Evolutionary conservation across 2,329 filamentous ascomycete genomes (phyloP).

Genomic region (Fusarium scirpi): DNA sequence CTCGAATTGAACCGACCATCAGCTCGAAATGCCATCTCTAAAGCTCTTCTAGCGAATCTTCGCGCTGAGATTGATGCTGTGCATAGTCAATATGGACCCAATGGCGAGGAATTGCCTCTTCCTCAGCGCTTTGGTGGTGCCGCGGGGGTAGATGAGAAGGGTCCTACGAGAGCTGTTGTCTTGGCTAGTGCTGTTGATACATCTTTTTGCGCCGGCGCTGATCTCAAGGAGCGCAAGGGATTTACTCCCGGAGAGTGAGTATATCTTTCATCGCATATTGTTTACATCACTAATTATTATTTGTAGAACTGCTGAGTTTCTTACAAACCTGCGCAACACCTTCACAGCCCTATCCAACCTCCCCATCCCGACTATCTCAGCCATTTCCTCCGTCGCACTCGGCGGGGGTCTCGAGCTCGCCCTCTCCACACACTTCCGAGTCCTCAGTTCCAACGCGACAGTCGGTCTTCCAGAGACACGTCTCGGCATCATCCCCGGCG

Average conservation of each 20-base stretch:
- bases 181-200: slow-evolving; percentile 86
- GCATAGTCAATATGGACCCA: slow-evolving; percentile 68
- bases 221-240: slow-evolving; percentile 86
- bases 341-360: slow-evolving; percentile 79
- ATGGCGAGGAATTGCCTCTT: slow-evolving; percentile 64
- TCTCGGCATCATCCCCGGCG: slow-evolving; percentile 93
- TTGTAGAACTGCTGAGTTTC: slow-evolving; percentile 80
- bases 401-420: slow-evolving; percentile 95
- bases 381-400: slow-evolving; percentile 86
- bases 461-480: slow-evolving; percentile 92
- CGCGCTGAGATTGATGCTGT: slow-evolving; percentile 79
- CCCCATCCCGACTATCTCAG: slow-evolving; percentile 89
- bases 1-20: slow-evolving; percentile 87
- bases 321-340: slow-evolving; percentile 79
- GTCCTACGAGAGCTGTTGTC: slow-evolving; percentile 82
- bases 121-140: slow-evolving; percentile 59
- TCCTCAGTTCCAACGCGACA: slow-evolving; percentile 81
- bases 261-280: background rate
- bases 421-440: slow-evolving; percentile 87
- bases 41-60: slow-evolving; percentile 78
- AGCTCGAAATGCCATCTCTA: slow-evolving; percentile 92
- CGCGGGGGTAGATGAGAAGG: slow-evolving; percentile 59
- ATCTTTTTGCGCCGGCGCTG: slow-evolving; percentile 93
- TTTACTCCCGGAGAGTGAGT: slow-evolving; percentile 83
- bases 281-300: slow-evolving; percentile 1